phyloP scores from a whole-genome alignment of 2,329 filamentous ascomycete species.

The Salinomyces thailandicus region DNA sequence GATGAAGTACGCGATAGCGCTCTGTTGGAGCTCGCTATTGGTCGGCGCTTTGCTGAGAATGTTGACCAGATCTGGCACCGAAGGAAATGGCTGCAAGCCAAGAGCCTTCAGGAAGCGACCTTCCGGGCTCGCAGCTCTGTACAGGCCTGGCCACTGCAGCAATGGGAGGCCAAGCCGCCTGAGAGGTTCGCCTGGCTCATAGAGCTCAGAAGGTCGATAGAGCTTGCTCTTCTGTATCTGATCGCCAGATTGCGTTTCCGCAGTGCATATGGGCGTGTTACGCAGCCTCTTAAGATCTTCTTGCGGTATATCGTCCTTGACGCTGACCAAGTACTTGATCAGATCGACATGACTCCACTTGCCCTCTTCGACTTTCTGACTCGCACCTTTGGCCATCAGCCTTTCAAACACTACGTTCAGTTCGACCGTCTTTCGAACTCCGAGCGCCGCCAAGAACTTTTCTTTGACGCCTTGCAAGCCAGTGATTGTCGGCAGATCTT shows the following conservation, averaged over 20 bases:
- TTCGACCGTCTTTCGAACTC: constrained; percentile 91
- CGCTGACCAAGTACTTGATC: constrained; percentile 86
- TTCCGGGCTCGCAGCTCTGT: constrained; percentile 56
- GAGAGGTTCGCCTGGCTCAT: constrained; percentile 63
- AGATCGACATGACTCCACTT: constrained; percentile 90
- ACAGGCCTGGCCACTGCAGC: constrained; percentile 71
- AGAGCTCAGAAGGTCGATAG: constrained; percentile 69
- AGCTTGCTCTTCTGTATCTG: constrained; percentile 28
- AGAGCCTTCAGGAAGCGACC: constrained; percentile 62
- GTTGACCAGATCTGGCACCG: constrained; percentile 61
- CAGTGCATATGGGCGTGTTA: constrained; percentile 70
- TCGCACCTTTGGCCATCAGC: constrained; percentile 53
- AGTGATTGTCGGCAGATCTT: constrained; percentile 76
- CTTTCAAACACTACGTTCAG: constrained; percentile 86
- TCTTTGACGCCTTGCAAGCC: constrained; percentile 75
- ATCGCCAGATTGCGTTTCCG: constrained; percentile 46
- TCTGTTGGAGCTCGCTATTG: constrained; percentile 50
- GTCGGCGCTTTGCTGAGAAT: constrained; percentile 59
- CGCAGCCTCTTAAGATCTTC: constrained; percentile 71
- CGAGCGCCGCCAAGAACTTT: constrained; percentile 71
- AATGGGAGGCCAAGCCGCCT: constrained; percentile 63
- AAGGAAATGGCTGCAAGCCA: constrained; percentile 62
- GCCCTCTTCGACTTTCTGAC: constrained; percentile 36
- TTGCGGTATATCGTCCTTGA: constrained; percentile 74
- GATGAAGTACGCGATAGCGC: constrained; percentile 72